A percentile compares a stretch with the other conserved stretches of the same genome.
Conservation (phyloP, 768 basidiomycete genomes). For the Cystobasidium onofrii region DNA sequence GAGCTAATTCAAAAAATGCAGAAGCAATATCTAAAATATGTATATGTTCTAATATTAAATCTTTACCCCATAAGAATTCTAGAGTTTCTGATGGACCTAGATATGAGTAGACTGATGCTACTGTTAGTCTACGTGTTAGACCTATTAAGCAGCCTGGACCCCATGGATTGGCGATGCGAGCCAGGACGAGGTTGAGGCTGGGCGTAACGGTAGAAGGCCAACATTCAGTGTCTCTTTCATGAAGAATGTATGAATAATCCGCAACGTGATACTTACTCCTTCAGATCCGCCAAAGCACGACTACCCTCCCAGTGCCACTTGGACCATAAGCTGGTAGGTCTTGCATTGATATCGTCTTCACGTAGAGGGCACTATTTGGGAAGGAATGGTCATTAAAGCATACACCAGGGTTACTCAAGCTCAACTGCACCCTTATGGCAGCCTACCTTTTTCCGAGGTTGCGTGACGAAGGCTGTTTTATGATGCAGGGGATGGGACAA, state of each 20-base stretch:
- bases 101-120: constrained; percentile 37
- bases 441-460: constrained; percentile 11
- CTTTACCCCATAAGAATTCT: constrained; percentile 35
- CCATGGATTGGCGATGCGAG: neutral
- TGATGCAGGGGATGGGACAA: neutral
- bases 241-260: too few species aligned
- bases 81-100: constrained; percentile 31
- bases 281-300: constrained; percentile 20
- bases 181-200: constrained; percentile 38
- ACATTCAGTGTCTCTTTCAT: too few species aligned
- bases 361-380: constrained; percentile 12
- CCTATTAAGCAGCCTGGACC: neutral
- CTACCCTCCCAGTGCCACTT: constrained; percentile 22
- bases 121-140: constrained; percentile 12
- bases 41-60: constrained; percentile 34
- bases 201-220: too few species aligned
- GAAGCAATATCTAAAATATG: constrained; percentile 34
- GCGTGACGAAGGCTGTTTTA: constrained; percentile 15
- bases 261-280: constrained; percentile 6
- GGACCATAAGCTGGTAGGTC: constrained; percentile 5
- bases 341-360: constrained; percentile 2
- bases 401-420: too few species aligned
- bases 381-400: too few species aligned
- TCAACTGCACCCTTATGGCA: too few species aligned
- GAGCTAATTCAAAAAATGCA: constrained; percentile 20